Base-by-base conservation (phyloP, 495 filamentous ascomycete genomes). In the Xylaria venustula region DNA sequence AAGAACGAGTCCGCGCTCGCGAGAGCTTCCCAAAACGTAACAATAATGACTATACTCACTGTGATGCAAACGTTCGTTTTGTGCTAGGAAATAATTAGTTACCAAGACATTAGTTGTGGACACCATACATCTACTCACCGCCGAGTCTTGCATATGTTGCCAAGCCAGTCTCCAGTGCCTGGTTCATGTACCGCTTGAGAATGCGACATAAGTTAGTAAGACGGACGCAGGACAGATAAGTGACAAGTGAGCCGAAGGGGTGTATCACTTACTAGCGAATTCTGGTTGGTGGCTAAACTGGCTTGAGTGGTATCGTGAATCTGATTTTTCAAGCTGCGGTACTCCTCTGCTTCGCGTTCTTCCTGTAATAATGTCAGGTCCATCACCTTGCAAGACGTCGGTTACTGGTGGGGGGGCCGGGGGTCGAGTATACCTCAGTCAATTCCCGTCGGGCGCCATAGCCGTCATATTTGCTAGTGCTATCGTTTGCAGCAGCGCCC, bases 1-100 rank as follows among this genome's bases (percentile, higher is more conserved):
- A 8, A 12, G 7, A n/a, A n/a, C n/a, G n/a, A n/a, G n/a, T n/a
- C n/a, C n/a, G n/a, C n/a, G n/a, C n/a, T n/a, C n/a, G n/a, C n/a
- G n/a, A n/a, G n/a, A n/a, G n/a, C n/a, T n/a, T n/a, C n/a, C n/a
- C n/a, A n/a, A n/a, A n/a, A n/a, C n/a, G n/a, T n/a, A n/a, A n/a
- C n/a, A n/a, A n/a, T n/a, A n/a, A n/a, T n/a, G n/a, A n/a, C n/a
- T n/a, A n/a, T 40, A 40, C 58, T 54, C 17, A 61, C 58, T 88
- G 64, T 91, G 88, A 71, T 94, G 85, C 44, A 95, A 82, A 4
- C 85, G 81, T 61, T 95, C 91, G 60, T 85, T 84, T 70, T 96
- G 91, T 37, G 49, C 58, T 61, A 41, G 20, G 2, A 8, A 8
- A 48, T 45, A 3, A 32, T 61, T 41, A 61, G 58, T 17, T 2